Evolutionary conservation across 164 flowering plant genomes (phyloP).

Genomic region (Stephania japonica): DNA sequence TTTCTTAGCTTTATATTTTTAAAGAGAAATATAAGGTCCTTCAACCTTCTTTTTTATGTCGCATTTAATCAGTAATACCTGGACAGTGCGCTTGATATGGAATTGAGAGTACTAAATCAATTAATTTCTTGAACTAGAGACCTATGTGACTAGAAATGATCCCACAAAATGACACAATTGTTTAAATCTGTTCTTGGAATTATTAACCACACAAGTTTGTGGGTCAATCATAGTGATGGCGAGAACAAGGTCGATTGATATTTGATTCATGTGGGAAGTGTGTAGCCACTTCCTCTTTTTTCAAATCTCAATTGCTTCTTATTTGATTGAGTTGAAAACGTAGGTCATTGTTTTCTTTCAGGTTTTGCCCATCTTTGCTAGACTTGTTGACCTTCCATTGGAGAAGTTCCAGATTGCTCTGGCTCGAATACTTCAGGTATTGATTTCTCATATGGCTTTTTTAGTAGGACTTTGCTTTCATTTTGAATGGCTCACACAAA

Average conservation of each 20-base stretch:
- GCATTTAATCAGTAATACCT: background rate
- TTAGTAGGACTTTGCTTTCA: background rate
- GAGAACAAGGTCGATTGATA: too few species aligned
- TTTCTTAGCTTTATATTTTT: background rate
- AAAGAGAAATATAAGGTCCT: background rate
- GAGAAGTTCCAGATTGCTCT: slow-evolving; percentile 88
- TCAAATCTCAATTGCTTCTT: background rate
- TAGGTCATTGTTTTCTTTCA: slow-evolving; percentile 18
- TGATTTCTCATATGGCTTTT: background rate
- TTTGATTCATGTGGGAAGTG: background rate
- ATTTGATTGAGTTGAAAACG: background rate
- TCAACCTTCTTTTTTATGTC: background rate
- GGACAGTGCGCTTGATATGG: background rate
- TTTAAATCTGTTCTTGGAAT: too few species aligned
- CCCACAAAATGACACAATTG: background rate
- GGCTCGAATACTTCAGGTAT: slow-evolving; percentile 90
- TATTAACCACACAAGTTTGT: too few species aligned
- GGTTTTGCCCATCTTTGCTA: slow-evolving; percentile 96
- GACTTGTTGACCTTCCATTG: slow-evolving; percentile 83
- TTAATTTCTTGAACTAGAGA: background rate
- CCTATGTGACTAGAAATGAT: background rate
- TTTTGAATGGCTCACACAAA: background rate
- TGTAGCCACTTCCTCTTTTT: background rate
- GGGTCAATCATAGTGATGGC: too few species aligned
- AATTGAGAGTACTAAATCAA: background rate